A percentile compares a stretch with the other conserved stretches of the same genome.
phyloP scores from a whole-genome alignment of 768 basidiomycete species.

The Boletales sp. region DNA sequence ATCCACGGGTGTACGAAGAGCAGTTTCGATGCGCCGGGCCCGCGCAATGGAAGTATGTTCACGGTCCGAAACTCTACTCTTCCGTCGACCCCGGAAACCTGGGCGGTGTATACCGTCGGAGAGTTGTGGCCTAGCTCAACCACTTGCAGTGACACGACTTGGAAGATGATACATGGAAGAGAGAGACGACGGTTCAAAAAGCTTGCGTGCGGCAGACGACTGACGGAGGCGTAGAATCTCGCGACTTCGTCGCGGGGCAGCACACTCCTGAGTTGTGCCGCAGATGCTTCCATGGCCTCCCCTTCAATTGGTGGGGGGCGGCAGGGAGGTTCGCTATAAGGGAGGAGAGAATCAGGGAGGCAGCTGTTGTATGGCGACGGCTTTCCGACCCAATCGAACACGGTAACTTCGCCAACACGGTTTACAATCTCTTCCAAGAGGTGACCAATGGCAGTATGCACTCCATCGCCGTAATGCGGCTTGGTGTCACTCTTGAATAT shows the following conservation, averaged over 20 bases:
- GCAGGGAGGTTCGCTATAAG: neutral
- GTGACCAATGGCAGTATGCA: conserved; percentile 5
- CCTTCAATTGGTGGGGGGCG: neutral
- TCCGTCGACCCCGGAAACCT: neutral
- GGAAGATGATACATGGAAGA: conserved; percentile 7
- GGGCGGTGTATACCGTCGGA: neutral
- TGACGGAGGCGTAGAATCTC: neutral
- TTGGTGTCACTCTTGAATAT: conserved; percentile 9
- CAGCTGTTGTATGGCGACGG: conserved; percentile 13
- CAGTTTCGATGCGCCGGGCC: neutral
- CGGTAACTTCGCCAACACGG: conserved; percentile 5
- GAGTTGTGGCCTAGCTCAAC: neutral
- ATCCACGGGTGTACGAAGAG: conserved; percentile 7
- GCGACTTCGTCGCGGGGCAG: neutral
- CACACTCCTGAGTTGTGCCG: neutral
- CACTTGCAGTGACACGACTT: neutral
- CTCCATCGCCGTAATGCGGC: conserved; percentile 8
- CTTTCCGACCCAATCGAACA: conserved; percentile 11
- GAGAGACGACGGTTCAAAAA: conserved; percentile 1
- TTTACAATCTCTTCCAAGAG: conserved; percentile 11
- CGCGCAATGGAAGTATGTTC: neutral
- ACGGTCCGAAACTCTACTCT: neutral
- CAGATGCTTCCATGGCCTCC: neutral
- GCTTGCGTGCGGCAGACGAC: neutral
- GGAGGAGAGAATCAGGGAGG: conserved; percentile 1